A percentile compares a stretch with the other conserved stretches of the same genome.
phyloP scores from a whole-genome alignment of 2,329 filamentous ascomycete species.

The Magnaporthiopsis incrustans region DNA sequence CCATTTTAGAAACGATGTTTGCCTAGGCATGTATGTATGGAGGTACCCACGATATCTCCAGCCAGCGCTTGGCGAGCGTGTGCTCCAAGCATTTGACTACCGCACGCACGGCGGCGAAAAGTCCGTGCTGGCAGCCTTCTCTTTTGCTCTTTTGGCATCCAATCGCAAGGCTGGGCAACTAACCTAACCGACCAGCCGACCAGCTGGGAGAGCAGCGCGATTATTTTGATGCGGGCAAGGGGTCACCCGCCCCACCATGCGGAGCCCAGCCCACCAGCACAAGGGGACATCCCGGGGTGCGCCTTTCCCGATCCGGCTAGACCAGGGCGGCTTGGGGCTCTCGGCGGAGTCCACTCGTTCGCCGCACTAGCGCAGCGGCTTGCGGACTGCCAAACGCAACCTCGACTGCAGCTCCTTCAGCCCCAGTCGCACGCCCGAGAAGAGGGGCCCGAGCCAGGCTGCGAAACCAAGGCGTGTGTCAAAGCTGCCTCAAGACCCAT shows the following conservation, averaged over 20 bases:
- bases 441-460: constrained; percentile 8
- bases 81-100: too few species aligned
- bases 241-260: not conserved
- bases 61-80: too few species aligned
- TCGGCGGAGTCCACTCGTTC: not conserved
- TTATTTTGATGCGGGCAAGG: not conserved
- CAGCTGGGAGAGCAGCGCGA: too few species aligned
- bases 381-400: constrained; percentile 7
- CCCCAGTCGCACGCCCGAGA: not conserved
- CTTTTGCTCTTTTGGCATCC: too few species aligned
- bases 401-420: constrained; percentile 3
- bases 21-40: too few species aligned
- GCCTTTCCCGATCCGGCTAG: constrained; percentile 4
- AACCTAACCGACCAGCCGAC: too few species aligned
- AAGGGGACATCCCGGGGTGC: not conserved
- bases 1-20: not conserved
- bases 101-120: too few species aligned
- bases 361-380: not conserved
- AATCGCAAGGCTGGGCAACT: too few species aligned
- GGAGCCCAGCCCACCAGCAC: not conserved
- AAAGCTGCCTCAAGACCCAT: constrained; percentile 26
- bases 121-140: too few species aligned
- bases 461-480: constrained; percentile 26
- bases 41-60: not conserved
- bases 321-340: constrained; percentile 2